phyloP scores from a whole-genome alignment of 176 grass and related monocot species.

The Chloris gayana region DNA sequence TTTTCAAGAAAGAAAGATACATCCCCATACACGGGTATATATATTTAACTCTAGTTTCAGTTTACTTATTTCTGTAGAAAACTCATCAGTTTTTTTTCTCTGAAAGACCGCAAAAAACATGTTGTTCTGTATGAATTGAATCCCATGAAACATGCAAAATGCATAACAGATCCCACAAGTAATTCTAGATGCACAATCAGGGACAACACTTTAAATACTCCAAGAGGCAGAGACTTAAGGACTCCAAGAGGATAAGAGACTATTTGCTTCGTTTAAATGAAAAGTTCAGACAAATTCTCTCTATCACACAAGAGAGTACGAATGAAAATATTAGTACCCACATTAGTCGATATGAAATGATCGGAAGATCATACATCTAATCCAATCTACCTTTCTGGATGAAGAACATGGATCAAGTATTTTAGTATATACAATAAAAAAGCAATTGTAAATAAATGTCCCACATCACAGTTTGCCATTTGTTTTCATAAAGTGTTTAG shows the following conservation, averaged over 20 bases:
- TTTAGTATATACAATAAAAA: too few species aligned
- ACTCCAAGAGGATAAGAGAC: not conserved
- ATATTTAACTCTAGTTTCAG: not conserved
- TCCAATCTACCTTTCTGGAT: too few species aligned
- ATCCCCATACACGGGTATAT: not conserved
- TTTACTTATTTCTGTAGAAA: not conserved
- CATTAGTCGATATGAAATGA: too few species aligned
- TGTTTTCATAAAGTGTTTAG: too few species aligned
- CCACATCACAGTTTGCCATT: too few species aligned
- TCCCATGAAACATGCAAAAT: not conserved
- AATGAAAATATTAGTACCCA: too few species aligned
- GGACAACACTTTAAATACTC: not conserved
- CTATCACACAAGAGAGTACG: not conserved
- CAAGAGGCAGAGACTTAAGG: too few species aligned
- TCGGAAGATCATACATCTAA: too few species aligned
- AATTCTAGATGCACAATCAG: not conserved
- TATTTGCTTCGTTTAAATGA: constrained; percentile 2
- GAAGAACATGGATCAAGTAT: too few species aligned
- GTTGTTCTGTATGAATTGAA: not conserved
- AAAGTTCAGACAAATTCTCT: constrained; percentile 9
- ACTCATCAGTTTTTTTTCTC: not conserved
- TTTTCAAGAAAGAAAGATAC: not conserved
- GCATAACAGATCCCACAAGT: not conserved
- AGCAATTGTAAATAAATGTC: too few species aligned
- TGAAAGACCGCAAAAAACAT: too few species aligned